Evolutionary conservation across 2,329 filamentous ascomycete genomes (phyloP).

Genomic region (Blastomyces emzantsi): DNA sequence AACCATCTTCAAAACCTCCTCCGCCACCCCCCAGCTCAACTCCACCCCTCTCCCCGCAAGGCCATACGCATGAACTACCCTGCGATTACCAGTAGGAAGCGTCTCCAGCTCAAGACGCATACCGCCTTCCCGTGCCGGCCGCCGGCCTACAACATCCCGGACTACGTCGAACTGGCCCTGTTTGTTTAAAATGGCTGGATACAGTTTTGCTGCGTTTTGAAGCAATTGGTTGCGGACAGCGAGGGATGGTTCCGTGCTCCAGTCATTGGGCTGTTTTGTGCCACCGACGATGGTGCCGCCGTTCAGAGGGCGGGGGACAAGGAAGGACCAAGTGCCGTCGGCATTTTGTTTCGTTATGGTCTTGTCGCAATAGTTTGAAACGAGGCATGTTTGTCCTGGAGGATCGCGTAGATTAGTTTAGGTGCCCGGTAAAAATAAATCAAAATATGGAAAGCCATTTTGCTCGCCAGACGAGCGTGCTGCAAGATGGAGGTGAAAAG

Average conservation of each 20-base stretch:
- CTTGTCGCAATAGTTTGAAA: conserved; percentile 36
- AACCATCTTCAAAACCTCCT: conserved; percentile 40
- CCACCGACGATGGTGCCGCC: conserved; percentile 59
- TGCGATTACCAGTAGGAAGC: conserved; percentile 19
- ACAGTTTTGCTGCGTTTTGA: conserved; percentile 31
- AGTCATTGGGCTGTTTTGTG: conserved; percentile 53
- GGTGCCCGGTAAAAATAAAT: not conserved
- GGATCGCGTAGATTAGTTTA: not conserved
- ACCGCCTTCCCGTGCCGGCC: conserved; percentile 39
- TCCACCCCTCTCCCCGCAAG: conserved; percentile 54
- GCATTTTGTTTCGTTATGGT: conserved; percentile 53
- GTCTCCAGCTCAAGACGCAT: conserved; percentile 47
- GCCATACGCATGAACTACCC: conserved; percentile 49
- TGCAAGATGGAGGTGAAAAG: not conserved
- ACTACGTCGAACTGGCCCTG: conserved; percentile 35
- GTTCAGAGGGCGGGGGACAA: conserved; percentile 51
- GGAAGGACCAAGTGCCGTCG: conserved; percentile 56
- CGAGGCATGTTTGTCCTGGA: conserved; percentile 40
- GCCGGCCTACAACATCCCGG: conserved; percentile 39
- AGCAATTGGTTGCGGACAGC: conserved; percentile 44
- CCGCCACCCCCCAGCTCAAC: conserved; percentile 52
- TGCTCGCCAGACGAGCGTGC: not conserved
- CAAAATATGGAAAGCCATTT: not conserved
- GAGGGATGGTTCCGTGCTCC: conserved; percentile 42
- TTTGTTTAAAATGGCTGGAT: conserved; percentile 32